These are phyloP conservation scores for Ceratobasidium sp. DNA, from an alignment of 1,284 basidiomycete species.

Conservation along the genomic window DNA sequence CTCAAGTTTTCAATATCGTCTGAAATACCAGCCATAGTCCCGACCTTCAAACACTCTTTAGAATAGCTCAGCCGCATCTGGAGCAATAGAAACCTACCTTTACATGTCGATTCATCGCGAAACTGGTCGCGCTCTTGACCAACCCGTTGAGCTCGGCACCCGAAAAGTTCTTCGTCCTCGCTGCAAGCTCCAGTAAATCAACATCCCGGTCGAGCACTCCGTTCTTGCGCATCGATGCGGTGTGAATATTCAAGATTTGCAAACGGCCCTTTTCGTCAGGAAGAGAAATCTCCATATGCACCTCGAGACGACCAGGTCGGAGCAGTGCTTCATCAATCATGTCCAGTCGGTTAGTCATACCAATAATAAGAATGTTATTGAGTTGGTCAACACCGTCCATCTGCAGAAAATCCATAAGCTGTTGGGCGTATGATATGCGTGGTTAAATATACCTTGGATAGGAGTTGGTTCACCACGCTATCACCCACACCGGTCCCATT, in stretches of 20 bases:
- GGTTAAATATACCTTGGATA: conserved; percentile 80
- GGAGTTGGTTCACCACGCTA: conserved; percentile 97
- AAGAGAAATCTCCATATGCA: conserved; percentile 99
- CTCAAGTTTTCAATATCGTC: conserved; percentile 94
- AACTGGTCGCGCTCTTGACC: conserved; percentile 97
- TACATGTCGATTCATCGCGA: conserved; percentile 97
- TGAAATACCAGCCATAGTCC: conserved; percentile 94
- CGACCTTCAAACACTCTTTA: conserved; percentile 60
- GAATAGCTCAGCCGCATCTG: background rate
- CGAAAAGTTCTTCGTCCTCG: conserved; percentile 94
- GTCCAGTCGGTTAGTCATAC: conserved; percentile 98
- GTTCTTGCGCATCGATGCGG: conserved; percentile 91
- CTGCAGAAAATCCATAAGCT: conserved; percentile 52
- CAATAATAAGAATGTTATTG: conserved; percentile 99
- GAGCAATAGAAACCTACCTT: conserved; percentile 60
- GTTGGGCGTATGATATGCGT: background rate
- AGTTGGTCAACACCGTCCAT: conserved; percentile 99
- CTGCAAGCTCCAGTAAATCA: conserved; percentile 82
- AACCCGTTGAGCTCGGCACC: conserved; percentile 97
- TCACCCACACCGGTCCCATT: conserved; percentile 98
- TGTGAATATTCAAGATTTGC: conserved; percentile 97
- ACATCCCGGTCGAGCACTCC: conserved; percentile 92
- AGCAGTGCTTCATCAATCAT: conserved; percentile 99
- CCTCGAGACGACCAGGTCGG: conserved; percentile 97
- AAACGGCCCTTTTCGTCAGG: conserved; percentile 93